A percentile compares a stretch with the other conserved stretches of the same genome.
Evolutionary conservation across 2,329 filamentous ascomycete species (phyloP).

Genomic region (Cordyceps cicadae): DNA sequence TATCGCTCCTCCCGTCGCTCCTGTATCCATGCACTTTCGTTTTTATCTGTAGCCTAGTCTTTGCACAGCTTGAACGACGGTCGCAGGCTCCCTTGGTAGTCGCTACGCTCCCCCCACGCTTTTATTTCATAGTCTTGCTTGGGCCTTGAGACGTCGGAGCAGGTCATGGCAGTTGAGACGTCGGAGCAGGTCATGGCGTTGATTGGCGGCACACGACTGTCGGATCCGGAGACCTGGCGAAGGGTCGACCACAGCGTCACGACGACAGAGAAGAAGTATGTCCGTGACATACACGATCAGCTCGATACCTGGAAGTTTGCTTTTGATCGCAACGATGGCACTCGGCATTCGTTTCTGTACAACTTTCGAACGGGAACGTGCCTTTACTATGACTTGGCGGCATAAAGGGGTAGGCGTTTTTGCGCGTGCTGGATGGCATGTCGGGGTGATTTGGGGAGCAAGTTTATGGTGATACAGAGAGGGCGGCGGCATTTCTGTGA

Average conservation of each 20-base stretch:
- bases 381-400: constrained; percentile 70
- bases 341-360: constrained; percentile 76
- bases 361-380: constrained; percentile 81
- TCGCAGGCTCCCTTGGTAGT: too few species aligned
- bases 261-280: constrained; percentile 70
- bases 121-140: too few species aligned
- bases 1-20: too few species aligned
- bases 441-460: not conserved
- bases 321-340: constrained; percentile 45
- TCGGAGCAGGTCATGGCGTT: constrained; percentile 73
- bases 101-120: too few species aligned
- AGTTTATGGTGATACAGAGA: not conserved
- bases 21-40: too few species aligned
- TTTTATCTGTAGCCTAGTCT: too few species aligned
- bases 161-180: constrained; percentile 83
- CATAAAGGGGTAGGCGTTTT: not conserved
- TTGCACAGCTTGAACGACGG: too few species aligned
- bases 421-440: too few species aligned
- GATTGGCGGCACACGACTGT: constrained; percentile 65
- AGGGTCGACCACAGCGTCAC: constrained; percentile 69
- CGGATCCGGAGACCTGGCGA: constrained; percentile 77
- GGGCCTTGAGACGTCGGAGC: too few species aligned
- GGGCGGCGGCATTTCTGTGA: not conserved
- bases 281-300: constrained; percentile 73
- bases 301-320: constrained; percentile 54